A percentile compares a stretch with the other conserved stretches of the same genome.
These are phyloP conservation scores for Triangularia setosa DNA, from an alignment of 2,329 filamentous ascomycete genomes.

Conservation along the genomic window DNA sequence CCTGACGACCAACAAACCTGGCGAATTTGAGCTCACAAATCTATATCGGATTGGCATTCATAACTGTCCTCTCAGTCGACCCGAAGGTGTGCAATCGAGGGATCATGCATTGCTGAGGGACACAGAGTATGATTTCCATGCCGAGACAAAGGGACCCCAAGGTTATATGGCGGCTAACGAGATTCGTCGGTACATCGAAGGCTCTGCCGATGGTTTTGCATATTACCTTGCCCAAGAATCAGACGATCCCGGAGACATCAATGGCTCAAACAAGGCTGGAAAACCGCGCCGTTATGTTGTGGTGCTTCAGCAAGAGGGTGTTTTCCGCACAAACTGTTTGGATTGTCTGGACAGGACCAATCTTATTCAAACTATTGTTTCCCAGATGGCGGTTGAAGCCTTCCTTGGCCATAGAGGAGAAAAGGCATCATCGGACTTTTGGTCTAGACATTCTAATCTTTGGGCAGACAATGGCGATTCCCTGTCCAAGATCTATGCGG, in stretches of 20 bases:
- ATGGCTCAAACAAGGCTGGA: constrained; percentile 31
- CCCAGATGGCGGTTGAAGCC: constrained; percentile 83
- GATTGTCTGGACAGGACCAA: constrained; percentile 97
- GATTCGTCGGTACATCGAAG: constrained; percentile 73
- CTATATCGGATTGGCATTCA: constrained; percentile 75
- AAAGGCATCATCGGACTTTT: constrained; percentile 73
- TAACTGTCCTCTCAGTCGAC: constrained; percentile 66
- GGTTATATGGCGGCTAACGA: constrained; percentile 89
- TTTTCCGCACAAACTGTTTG: constrained; percentile 92
- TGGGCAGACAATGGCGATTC: constrained; percentile 98
- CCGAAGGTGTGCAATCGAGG: constrained; percentile 49
- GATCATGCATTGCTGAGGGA: constrained; percentile 73
- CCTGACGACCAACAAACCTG: constrained; percentile 82
- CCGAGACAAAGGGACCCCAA: constrained; percentile 78
- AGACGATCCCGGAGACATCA: constrained; percentile 47
- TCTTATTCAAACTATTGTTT: constrained; percentile 91
- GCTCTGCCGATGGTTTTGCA: constrained; percentile 82
- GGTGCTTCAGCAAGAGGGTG: constrained; percentile 86
- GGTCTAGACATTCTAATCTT: constrained; percentile 84
- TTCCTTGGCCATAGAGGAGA: constrained; percentile 74
- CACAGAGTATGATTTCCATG: constrained; percentile 95
- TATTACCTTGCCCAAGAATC: constrained; percentile 81
- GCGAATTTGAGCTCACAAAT: constrained; percentile 77
- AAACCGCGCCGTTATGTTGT: constrained; percentile 52
- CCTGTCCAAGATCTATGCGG: constrained; percentile 91